Evolutionary conservation across 805 yeast genomes (phyloP).

Genomic region (Barnettozyma wickerhamii): DNA sequence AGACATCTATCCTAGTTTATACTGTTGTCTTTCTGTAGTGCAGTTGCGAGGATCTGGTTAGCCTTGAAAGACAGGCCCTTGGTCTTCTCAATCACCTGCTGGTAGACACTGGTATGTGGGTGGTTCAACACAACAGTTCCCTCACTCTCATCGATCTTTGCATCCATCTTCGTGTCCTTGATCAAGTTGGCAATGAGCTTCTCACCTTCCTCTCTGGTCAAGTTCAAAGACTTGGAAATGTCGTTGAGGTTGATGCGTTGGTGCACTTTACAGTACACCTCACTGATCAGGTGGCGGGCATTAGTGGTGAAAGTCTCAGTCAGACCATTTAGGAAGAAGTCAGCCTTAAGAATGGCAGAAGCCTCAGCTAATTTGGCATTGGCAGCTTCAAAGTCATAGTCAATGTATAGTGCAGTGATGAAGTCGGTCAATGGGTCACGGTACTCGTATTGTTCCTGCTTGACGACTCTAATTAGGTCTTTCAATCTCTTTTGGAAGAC

Average conservation of each 20-base stretch:
- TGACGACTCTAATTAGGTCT: slow-evolving; percentile 53
- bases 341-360: slow-evolving; percentile 43
- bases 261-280: slow-evolving; percentile 52
- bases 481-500: slow-evolving; percentile 48
- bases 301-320: slow-evolving; percentile 39
- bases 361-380: slow-evolving; percentile 44
- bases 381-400: slow-evolving; percentile 54
- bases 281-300: slow-evolving; percentile 48
- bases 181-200: slow-evolving; percentile 48
- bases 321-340: slow-evolving; percentile 48
- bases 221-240: slow-evolving; percentile 40
- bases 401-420: slow-evolving; percentile 49
- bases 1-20: slow-evolving; percentile 11
- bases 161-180: slow-evolving; percentile 47
- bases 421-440: slow-evolving; percentile 59
- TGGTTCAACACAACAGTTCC: slow-evolving; percentile 52
- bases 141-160: slow-evolving; percentile 48
- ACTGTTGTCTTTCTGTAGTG: slow-evolving; percentile 28
- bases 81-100: slow-evolving; percentile 65
- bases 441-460: slow-evolving; percentile 62
- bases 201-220: slow-evolving; percentile 43
- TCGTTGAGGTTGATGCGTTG: slow-evolving; percentile 42
- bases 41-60: slow-evolving; percentile 48
- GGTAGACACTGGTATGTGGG: slow-evolving; percentile 53
- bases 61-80: slow-evolving; percentile 59